Conservation (phyloP, 176 grass and related monocot species). For the Carex scoparia region DNA sequence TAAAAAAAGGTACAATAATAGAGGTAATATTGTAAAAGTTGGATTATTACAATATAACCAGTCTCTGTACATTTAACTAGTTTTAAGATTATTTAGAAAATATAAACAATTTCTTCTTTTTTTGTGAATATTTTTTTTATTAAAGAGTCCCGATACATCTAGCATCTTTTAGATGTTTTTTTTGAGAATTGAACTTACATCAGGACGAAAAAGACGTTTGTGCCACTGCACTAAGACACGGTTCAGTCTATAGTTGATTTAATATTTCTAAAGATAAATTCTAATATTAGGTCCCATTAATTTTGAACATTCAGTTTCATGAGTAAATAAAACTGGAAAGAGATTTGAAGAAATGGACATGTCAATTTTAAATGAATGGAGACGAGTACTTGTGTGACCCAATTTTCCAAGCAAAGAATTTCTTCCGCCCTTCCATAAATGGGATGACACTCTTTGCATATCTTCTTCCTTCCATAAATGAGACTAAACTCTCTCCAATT, state of each 20-base stretch:
- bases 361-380: not conserved
- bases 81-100: too few species aligned
- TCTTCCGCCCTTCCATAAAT: not conserved
- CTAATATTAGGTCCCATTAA: not conserved
- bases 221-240: too few species aligned
- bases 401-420: constrained; percentile 13
- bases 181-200: too few species aligned
- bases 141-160: too few species aligned
- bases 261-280: not conserved
- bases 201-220: too few species aligned
- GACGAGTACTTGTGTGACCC: not conserved
- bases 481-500: constrained; percentile 3
- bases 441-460: not conserved
- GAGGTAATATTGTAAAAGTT: too few species aligned
- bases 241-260: not conserved
- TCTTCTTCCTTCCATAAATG: not conserved
- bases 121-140: too few species aligned
- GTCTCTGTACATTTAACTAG: too few species aligned
- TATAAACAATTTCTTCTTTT: too few species aligned
- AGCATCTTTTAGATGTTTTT: too few species aligned
- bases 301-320: not conserved
- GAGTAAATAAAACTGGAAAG: not conserved
- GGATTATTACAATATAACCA: too few species aligned
- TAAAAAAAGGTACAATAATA: too few species aligned
- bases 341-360: not conserved